These are phyloP conservation scores for Amanita jacksonii DNA, from an alignment of 768 basidiomycete genomes.

Conservation along the genomic window DNA sequence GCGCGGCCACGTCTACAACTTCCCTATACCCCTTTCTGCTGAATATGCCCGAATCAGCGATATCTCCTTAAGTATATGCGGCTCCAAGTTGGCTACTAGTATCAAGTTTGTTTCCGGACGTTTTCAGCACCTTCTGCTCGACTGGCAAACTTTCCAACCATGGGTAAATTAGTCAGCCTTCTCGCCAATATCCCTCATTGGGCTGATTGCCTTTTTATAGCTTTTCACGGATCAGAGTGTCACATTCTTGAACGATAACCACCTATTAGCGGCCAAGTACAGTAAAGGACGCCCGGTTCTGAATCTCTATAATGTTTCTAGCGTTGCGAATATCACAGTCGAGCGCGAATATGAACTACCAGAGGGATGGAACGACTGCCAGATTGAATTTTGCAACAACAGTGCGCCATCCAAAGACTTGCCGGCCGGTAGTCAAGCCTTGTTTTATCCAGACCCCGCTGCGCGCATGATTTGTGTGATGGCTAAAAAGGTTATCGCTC, in stretches of 20 bases:
- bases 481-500: slow-evolving; percentile 29
- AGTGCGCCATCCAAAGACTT: slow-evolving; percentile 29
- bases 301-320: slow-evolving; percentile 36
- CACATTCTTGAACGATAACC: slow-evolving; percentile 33
- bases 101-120: slow-evolving; percentile 32
- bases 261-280: slow-evolving; percentile 32
- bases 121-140: slow-evolving; percentile 36
- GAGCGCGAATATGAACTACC: slow-evolving; percentile 51
- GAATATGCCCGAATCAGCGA: slow-evolving; percentile 20
- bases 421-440: slow-evolving; percentile 27
- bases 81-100: slow-evolving; percentile 33
- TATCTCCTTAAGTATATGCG: slow-evolving; percentile 30
- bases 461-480: slow-evolving; percentile 39
- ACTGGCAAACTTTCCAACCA: slow-evolving; percentile 40
- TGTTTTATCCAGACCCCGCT: slow-evolving; percentile 51
- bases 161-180: slow-evolving; percentile 22
- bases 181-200: background rate
- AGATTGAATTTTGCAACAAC: slow-evolving; percentile 40
- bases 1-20: slow-evolving; percentile 29
- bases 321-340: slow-evolving; percentile 29
- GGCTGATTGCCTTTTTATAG: slow-evolving; percentile 18
- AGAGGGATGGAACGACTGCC: slow-evolving; percentile 36
- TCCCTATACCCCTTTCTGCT: slow-evolving; percentile 25
- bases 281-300: slow-evolving; percentile 26
- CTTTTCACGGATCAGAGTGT: slow-evolving; percentile 43